Evolutionary conservation across 2,329 filamentous ascomycete genomes (phyloP), one percentile per base, ranked within the genome.

Genomic region (Sclerotinia subarctica): DNA sequence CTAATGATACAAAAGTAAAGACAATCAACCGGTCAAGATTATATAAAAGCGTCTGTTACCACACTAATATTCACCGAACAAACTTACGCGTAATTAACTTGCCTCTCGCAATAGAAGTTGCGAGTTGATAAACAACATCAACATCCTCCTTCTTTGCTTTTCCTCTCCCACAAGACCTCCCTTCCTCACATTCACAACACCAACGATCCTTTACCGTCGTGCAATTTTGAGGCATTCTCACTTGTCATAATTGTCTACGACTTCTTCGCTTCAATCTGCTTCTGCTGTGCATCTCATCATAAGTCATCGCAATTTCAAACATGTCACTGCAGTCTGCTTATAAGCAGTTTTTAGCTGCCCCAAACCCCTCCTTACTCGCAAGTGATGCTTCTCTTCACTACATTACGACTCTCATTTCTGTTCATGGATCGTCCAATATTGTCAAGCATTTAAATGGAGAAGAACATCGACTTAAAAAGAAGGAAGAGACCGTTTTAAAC

Each of bases 371-470:
- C 67, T 81, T 86, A 68, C 82, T 94, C 75, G 84, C 88, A 47
- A 80, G 85, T 66, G 84, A 89, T 78, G 89, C 90, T 69, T 86
- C 90, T 56, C 81, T 94, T 73, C 88, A 94, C 83, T 99, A 98
- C 82, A 90, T 98, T 78, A 93, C 94, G 67, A 97, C 94, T 10
- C 90, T 93, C 17, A 93, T 89, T 46, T 87, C 87, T 72, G 83
- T 96, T 77, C 83, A 85, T 70, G 88, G 92, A 73, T 80, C 90
- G 58, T 84, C 88, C 64, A 87, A 92, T 58, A 93, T 99, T 78
- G 82, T 94, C 80, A 93, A 92, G 81, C 94, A 98, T 80, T 81
- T 97, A 71, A 84, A 82, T 75, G 84, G 85, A 49, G 86, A 93
- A 78, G 84, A 86, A 74, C 90, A 88, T 78, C 86, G 91, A 77